Base-by-base conservation (phyloP, 208 protist species). In the Trypanosoma platydactyli region DNA sequence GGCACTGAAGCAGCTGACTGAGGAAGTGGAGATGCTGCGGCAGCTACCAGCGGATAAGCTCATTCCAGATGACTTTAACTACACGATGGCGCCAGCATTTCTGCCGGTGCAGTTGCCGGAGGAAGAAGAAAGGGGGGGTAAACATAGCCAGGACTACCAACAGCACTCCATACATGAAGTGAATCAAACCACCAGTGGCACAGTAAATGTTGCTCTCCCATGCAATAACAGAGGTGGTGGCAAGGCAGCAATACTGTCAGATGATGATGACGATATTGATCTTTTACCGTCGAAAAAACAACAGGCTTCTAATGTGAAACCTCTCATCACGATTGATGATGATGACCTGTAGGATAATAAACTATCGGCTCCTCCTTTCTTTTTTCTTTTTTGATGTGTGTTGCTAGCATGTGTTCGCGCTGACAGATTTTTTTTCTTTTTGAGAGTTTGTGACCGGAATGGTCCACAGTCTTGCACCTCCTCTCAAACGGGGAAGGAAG, bases 311-410 rank as follows among this genome's bases (percentile, higher is more conserved):
- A 59, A 27, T 2, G 20, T 1, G 13, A 29, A 64, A 22, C 33
- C 24, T 1, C 41, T 7, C 9, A 13, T 52, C 20, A 51, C 18
- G 38, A 24, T 68, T 46, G 63, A 68, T 53, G 59, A 64, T 38
- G 63, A 68, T 33, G 63, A 68, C 41, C 35, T 68, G 50, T 68
- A 68, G 27, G 20, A 57, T 9, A 65, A 25, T 42, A 24, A 45
- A 15, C 5, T 24, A 45, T 7, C n/a, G 18, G n/a, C 11, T 44
- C 4, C n/a, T 42, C 16, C 50, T 68, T 57, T 38, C 9, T 49
- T 68, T 24, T 29, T 27, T 55, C 56, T 15, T 16, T 41, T 41
- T 55, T 44, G 9, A 52, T 18, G 7, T 27, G 42, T 35, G 1
- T 33, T 11, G 52, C 52, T 5, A 24, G 18, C 3, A 45, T 30